phyloP scores from a whole-genome alignment of 306 rosid genomes.

The Gleditsia sinensis region DNA sequence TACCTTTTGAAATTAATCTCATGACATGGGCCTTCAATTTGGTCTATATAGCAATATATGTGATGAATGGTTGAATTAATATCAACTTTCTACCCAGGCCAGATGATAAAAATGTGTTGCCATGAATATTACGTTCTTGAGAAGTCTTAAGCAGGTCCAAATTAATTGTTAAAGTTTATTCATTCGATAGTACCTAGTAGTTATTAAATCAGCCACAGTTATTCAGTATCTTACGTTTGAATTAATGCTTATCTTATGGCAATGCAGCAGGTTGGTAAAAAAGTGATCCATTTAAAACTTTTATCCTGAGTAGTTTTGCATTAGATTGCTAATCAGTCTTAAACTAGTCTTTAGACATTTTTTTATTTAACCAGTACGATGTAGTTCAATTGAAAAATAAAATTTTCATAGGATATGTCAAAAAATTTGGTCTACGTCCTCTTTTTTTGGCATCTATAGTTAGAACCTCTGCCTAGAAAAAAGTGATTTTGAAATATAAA shows the following conservation, averaged over 20 bases:
- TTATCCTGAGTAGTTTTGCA: neutral
- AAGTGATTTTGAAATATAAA: too few species aligned
- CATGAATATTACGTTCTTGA: constrained; percentile 18
- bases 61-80: constrained; percentile 32
- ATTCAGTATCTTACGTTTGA: neutral
- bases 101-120: constrained; percentile 15
- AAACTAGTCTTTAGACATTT: neutral
- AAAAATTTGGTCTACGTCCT: too few species aligned
- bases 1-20: constrained; percentile 34
- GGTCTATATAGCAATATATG: constrained; percentile 31
- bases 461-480: too few species aligned
- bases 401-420: too few species aligned
- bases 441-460: too few species aligned
- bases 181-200: constrained; percentile 11
- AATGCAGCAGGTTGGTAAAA: neutral
- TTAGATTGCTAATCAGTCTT: constrained; percentile 6
- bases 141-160: constrained; percentile 25
- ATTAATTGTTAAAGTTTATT: constrained; percentile 15
- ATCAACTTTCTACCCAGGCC: constrained; percentile 14
- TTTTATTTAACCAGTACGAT: neutral
- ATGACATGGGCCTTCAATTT: constrained; percentile 21
- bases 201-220: constrained; percentile 8
- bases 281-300: neutral
- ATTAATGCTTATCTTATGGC: too few species aligned
- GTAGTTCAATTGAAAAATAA: neutral